Percentiles rank a stretch among this genome's conserved stretches.
Conservation (phyloP, 1,139 yeast genomes). For the Protomyces pachydermus region DNA sequence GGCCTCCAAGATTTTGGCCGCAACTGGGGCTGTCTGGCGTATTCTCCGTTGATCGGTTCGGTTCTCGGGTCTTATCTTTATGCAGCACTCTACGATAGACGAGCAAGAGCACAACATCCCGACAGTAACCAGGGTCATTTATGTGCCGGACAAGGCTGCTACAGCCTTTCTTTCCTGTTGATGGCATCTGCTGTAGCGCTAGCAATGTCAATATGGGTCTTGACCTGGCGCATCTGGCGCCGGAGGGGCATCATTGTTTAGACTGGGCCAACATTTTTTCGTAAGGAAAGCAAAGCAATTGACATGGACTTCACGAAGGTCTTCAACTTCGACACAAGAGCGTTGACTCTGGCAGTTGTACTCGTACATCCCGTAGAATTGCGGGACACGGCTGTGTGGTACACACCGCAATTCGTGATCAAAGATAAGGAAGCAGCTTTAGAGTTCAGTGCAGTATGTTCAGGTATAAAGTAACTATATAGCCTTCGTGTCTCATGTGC, state of each 20-base stretch:
- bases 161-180: background rate
- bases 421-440: background rate
- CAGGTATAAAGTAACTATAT: too few species aligned
- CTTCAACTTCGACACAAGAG: background rate
- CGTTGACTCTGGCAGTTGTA: too few species aligned
- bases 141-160: slow-evolving; percentile 9
- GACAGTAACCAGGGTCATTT: background rate
- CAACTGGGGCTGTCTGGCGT: slow-evolving; percentile 18
- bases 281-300: background rate
- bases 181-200: background rate
- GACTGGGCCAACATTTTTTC: background rate
- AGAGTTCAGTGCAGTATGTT: too few species aligned
- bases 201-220: background rate
- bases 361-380: too few species aligned
- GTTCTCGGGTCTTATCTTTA: slow-evolving; percentile 18
- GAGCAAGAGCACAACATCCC: background rate
- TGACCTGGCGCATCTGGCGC: slow-evolving; percentile 16
- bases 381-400: too few species aligned
- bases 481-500: too few species aligned
- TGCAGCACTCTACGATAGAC: slow-evolving; percentile 11
- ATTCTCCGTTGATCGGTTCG: slow-evolving; percentile 21
- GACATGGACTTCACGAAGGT: background rate
- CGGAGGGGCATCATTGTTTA: background rate
- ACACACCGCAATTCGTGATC: background rate
- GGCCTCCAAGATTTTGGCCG: slow-evolving; percentile 17